Conservation (phyloP, 305 asterid species). For the Solanum hybrid region DNA sequence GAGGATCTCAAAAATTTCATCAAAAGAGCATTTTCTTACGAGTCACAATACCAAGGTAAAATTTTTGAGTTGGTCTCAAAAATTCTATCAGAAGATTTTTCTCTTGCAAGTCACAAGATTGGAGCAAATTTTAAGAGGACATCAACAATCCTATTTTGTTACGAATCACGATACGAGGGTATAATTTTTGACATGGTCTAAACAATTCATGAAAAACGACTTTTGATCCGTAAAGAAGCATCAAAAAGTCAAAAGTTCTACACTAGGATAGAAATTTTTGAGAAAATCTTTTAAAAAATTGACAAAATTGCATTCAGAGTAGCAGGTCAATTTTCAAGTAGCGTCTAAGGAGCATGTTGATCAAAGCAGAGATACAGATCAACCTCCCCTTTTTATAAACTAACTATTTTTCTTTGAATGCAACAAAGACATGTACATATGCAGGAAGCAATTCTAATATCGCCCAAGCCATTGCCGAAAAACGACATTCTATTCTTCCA, state of each 20-base stretch:
- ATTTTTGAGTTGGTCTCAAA: neutral
- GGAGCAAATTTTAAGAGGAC: neutral
- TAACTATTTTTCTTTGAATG: neutral
- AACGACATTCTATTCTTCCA: neutral
- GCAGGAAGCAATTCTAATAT: neutral
- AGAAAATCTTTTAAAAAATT: neutral
- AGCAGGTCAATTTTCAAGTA: neutral
- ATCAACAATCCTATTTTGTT: neutral
- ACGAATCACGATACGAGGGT: neutral
- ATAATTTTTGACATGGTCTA: neutral
- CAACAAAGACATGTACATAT: neutral
- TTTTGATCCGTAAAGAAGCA: neutral
- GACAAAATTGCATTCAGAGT: neutral
- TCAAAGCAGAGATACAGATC: neutral
- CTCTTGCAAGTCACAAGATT: neutral
- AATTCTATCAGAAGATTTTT: neutral
- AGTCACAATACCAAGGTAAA: neutral
- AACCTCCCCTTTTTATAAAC: neutral
- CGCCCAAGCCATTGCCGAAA: neutral
- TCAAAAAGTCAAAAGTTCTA: neutral
- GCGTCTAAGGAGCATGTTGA: neutral
- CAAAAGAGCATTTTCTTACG: neutral
- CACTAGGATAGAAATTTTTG: neutral
- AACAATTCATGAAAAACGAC: neutral
- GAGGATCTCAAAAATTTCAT: neutral